These are phyloP conservation scores for Aspergillus unguis DNA, from an alignment of 2,329 filamentous ascomycete genomes.

Conservation along the genomic window DNA sequence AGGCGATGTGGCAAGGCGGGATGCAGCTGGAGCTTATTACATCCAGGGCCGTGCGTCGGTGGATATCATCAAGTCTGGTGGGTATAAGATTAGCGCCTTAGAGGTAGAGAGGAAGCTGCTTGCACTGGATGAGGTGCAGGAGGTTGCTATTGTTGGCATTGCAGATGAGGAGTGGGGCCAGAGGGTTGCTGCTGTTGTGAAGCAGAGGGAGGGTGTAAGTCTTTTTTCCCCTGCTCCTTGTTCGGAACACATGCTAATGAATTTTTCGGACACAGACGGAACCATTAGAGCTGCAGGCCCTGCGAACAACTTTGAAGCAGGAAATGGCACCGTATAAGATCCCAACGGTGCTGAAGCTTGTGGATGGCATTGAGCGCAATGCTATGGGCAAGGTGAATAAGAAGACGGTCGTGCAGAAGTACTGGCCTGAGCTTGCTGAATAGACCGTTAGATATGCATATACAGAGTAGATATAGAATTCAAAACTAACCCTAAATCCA, in stretches of 20 bases:
- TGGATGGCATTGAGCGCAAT: constrained; percentile 54
- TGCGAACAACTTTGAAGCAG: constrained; percentile 36
- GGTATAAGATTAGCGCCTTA: constrained; percentile 54
- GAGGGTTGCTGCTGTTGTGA: constrained; percentile 53
- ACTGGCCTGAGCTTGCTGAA: constrained; percentile 30
- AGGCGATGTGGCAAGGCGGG: constrained; percentile 43
- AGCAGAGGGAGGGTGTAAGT: constrained; percentile 36
- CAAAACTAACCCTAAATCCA: too few relatives aligned
- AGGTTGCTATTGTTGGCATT: constrained; percentile 55
- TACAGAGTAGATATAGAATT: not conserved
- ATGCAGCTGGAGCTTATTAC: constrained; percentile 45
- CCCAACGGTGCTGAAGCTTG: constrained; percentile 78
- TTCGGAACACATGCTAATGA: constrained; percentile 8
- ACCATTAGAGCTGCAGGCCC: constrained; percentile 28
- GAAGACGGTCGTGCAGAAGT: constrained; percentile 38
- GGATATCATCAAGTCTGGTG: constrained; percentile 56
- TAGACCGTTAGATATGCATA: not conserved
- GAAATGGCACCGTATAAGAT: constrained; percentile 83
- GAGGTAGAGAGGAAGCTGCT: constrained; percentile 56
- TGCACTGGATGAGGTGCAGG: constrained; percentile 49
- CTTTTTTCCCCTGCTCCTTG: not conserved
- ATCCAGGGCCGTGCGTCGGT: constrained; percentile 54
- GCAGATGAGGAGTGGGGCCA: constrained; percentile 54
- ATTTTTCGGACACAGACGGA: constrained; percentile 17
- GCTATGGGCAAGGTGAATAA: constrained; percentile 82